Conservation (phyloP, 148 eudicot species). For the Gaultheria prostrata region DNA sequence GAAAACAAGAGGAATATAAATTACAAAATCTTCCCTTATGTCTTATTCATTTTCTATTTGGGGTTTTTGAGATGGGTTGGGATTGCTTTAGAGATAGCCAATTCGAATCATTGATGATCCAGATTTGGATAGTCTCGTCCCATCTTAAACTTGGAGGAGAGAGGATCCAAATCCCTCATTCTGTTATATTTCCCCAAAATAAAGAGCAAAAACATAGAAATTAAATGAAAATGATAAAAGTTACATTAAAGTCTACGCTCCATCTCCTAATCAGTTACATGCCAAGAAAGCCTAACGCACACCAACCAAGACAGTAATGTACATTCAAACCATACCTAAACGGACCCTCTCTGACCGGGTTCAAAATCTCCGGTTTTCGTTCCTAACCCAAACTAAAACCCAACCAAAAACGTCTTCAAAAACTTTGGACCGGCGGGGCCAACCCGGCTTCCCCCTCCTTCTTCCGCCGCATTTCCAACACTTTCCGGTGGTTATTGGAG, state of each 20-base stretch:
- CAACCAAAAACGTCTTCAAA: constrained; percentile 14
- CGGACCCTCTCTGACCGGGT: background rate
- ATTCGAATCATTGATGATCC: too few species aligned
- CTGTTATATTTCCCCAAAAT: too few species aligned
- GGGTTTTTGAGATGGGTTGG: too few species aligned
- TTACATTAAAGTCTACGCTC: background rate
- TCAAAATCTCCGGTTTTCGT: background rate
- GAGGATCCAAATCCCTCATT: too few species aligned
- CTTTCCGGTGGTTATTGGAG: constrained; percentile 53
- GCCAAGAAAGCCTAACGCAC: constrained; percentile 21
- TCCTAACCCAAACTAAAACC: background rate
- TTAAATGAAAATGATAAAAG: too few species aligned
- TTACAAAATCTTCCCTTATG: too few species aligned
- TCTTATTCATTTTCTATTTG: too few species aligned
- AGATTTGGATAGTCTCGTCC: too few species aligned
- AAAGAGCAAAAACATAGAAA: too few species aligned
- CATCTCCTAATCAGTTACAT: background rate
- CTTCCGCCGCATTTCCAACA: constrained; percentile 47
- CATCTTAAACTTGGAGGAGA: too few species aligned
- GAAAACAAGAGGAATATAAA: too few species aligned
- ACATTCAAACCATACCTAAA: constrained; percentile 18
- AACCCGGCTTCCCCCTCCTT: constrained; percentile 24
- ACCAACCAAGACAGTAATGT: constrained; percentile 20
- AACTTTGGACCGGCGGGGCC: constrained; percentile 30
- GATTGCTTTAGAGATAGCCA: too few species aligned